Percentiles rank a stretch among this genome's conserved stretches.
Evolutionary conservation across 2,329 filamentous ascomycete genomes (phyloP).

Genomic region (Calonectria hawksworthii): DNA sequence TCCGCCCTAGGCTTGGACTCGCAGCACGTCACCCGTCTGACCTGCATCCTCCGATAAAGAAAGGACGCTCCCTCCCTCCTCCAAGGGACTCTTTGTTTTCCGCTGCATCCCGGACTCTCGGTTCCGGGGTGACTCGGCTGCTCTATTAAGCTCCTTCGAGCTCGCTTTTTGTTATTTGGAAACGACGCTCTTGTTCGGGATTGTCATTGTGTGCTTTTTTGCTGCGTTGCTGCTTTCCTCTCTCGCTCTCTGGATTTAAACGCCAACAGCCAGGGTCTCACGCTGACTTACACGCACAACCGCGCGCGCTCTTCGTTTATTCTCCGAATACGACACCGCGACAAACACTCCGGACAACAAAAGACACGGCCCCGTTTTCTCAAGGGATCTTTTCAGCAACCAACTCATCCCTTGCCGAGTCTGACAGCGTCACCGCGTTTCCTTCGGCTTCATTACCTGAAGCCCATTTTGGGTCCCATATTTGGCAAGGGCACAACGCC

Average conservation of each 20-base stretch:
- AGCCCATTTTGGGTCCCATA: conserved; percentile 13
- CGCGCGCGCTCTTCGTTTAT: not conserved
- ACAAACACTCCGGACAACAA: not conserved
- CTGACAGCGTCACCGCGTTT: not conserved
- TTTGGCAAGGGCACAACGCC: conserved; percentile 25
- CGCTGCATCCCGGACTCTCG: not conserved
- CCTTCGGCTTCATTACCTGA: not conserved
- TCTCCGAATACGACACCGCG: not conserved
- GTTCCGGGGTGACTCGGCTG: conserved; percentile 16
- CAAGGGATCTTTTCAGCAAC: conserved; percentile 4
- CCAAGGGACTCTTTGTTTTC: not conserved
- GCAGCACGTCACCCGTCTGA: conserved; percentile 3
- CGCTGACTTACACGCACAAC: conserved; percentile 23
- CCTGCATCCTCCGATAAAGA: conserved; percentile 10
- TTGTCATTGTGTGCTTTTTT: not conserved
- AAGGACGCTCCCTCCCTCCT: not conserved
- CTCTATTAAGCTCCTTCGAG: not conserved
- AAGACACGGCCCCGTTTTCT: not conserved
- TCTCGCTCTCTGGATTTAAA: not conserved
- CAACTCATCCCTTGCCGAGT: not conserved
- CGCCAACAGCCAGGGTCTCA: conserved; percentile 12
- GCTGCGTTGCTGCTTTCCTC: conserved; percentile 20
- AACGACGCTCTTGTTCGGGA: not conserved
- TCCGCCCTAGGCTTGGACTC: not conserved
- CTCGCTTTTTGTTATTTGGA: not conserved